Conservation (phyloP, 2,329 filamentous ascomycete genomes). For the Penicillium sp. region DNA sequence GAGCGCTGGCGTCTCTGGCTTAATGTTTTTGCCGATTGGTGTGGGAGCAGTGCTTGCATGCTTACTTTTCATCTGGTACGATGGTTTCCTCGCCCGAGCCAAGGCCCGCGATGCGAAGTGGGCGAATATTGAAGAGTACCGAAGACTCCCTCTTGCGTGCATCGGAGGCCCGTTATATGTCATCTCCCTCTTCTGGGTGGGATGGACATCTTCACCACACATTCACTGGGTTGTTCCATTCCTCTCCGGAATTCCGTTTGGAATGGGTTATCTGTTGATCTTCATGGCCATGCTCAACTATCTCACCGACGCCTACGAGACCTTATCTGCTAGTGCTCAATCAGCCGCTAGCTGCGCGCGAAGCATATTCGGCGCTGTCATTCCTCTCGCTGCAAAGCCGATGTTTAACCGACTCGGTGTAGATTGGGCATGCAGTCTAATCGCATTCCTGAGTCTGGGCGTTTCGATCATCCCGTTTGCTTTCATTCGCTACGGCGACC, state of each 20-base stretch:
- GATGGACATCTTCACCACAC: constrained; percentile 29
- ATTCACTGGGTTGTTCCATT: constrained; percentile 48
- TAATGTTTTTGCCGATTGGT: constrained; percentile 48
- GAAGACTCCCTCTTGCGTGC: constrained; percentile 67
- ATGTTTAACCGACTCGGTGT: constrained; percentile 44
- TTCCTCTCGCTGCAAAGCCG: constrained; percentile 51
- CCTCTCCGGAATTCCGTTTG: constrained; percentile 59
- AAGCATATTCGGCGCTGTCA: constrained; percentile 51
- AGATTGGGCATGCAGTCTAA: constrained; percentile 41
- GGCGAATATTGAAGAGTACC: constrained; percentile 45
- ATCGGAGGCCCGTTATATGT: constrained; percentile 60
- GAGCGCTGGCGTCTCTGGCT: constrained; percentile 32
- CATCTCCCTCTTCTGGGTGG: constrained; percentile 51
- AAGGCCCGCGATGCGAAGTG: constrained; percentile 34
- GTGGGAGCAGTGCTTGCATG: constrained; percentile 58
- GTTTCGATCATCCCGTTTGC: constrained; percentile 42
- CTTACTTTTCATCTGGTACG: constrained; percentile 62
- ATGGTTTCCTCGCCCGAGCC: constrained; percentile 55
- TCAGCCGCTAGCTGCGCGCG: constrained; percentile 52
- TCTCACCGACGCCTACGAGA: constrained; percentile 62
- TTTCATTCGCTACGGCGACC: constrained; percentile 41
- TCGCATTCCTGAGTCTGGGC: constrained; percentile 39
- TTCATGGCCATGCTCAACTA: constrained; percentile 65
- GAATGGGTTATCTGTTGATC: constrained; percentile 57
- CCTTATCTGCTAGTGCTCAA: constrained; percentile 58